phyloP scores from a whole-genome alignment of 2,329 filamentous ascomycete species.

The Colletotrichum sp. region DNA sequence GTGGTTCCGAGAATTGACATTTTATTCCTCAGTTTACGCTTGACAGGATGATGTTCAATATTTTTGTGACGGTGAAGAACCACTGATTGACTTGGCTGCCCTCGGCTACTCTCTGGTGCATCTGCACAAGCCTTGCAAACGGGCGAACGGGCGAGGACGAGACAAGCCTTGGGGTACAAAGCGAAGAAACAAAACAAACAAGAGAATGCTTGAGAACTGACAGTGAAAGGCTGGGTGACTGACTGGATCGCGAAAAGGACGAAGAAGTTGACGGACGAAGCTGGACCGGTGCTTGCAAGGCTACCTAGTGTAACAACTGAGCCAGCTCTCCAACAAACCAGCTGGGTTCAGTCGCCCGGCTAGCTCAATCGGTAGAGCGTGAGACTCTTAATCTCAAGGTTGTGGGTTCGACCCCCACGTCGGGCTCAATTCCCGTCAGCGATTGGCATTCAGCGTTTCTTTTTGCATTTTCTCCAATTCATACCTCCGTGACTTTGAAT shows the following conservation, averaged over 20 bases:
- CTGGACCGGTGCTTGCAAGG: not conserved
- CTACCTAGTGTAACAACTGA: fast-evolving
- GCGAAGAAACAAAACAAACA: not conserved
- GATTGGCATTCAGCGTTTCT: not conserved
- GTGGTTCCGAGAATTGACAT: not conserved
- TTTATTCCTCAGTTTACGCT: not conserved
- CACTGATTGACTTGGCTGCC: not conserved
- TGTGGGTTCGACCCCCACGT: conserved; percentile 29
- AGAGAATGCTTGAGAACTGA: not conserved
- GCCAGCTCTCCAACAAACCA: fast-evolving
- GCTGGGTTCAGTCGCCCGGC: conserved; percentile 9
- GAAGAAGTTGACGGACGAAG: not conserved
- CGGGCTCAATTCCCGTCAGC: conserved; percentile 25
- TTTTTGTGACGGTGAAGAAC: not conserved
- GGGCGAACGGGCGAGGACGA: not conserved
- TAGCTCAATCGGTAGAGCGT: conserved; percentile 69
- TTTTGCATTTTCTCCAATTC: not conserved
- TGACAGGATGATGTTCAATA: not conserved
- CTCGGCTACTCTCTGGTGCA: not conserved
- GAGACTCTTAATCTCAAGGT: conserved; percentile 62
- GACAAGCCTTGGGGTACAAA: not conserved
- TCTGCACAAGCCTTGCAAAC: not conserved
- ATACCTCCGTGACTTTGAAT: too few species aligned
- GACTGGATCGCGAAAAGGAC: not conserved
- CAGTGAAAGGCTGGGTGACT: not conserved